Conservation (phyloP, 2,329 filamentous ascomycete species). For the Tolypocladium cylindrosporum region DNA sequence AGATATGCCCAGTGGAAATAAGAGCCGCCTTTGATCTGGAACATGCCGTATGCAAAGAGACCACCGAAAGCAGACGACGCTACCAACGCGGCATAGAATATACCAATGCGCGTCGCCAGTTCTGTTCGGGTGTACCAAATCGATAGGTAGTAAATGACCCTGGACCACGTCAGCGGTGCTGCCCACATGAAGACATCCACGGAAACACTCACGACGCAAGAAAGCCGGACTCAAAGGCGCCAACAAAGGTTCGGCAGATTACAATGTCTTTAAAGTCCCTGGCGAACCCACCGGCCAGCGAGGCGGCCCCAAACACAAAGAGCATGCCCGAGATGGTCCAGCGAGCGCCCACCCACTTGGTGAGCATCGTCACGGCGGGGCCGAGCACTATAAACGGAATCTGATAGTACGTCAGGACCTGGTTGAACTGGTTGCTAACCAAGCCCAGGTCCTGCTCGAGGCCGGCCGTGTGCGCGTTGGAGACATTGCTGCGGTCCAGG, state of each 20-base stretch:
- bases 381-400: slow-evolving; percentile 4
- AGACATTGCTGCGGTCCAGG: slow-evolving; percentile 4
- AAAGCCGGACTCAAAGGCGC: slow-evolving; percentile 3
- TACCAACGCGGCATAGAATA: slow-evolving; percentile 4
- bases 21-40: background rate
- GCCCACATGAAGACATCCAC: too few species aligned
- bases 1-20: too few species aligned
- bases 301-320: background rate
- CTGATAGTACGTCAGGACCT: slow-evolving; percentile 3
- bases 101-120: slow-evolving; percentile 2
- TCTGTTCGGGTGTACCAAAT: slow-evolving; percentile 4
- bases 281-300: background rate
- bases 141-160: slow-evolving; percentile 4
- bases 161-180: background rate
- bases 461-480: slow-evolving; percentile 2
- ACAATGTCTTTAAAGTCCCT: background rate
- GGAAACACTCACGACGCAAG: slow-evolving; percentile 2
- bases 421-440: slow-evolving; percentile 3
- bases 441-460: background rate
- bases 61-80: slow-evolving; percentile 1
- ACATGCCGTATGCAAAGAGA: slow-evolving; percentile 1
- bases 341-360: slow-evolving; percentile 1
- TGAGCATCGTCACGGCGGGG: slow-evolving; percentile 1
- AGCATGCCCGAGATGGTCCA: background rate
- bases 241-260: slow-evolving; percentile 1